Conservation (phyloP, 139 green algal genomes). For the Medakamo hakoo region DNA sequence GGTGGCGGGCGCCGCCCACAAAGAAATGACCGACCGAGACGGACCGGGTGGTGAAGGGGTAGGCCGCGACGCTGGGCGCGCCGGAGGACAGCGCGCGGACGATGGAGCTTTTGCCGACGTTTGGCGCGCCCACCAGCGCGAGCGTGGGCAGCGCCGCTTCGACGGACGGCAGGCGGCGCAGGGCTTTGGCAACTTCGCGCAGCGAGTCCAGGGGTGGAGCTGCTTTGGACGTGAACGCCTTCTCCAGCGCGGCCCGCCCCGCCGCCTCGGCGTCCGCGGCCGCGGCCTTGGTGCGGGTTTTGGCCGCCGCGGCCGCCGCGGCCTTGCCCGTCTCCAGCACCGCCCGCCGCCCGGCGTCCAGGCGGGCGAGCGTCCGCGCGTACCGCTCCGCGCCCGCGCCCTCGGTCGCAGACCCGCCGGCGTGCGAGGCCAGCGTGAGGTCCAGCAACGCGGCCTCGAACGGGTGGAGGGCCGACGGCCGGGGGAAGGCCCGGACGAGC, state of each 20-base stretch:
- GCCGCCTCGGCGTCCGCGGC: constrained; percentile 38
- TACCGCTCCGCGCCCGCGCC: constrained; percentile 40
- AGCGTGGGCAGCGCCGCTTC: constrained; percentile 61
- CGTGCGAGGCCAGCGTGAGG: too few species aligned
- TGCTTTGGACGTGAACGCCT: constrained; percentile 20
- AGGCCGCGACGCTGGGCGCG: constrained; percentile 81
- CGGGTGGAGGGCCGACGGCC: constrained; percentile 44
- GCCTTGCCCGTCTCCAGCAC: constrained; percentile 50
- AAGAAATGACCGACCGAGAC: constrained; percentile 98
- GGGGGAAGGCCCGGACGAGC: constrained; percentile 59
- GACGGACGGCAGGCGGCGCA: constrained; percentile 69
- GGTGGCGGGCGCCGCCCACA: constrained; percentile 50
- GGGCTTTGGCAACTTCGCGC: constrained; percentile 49
- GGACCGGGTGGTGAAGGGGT: constrained; percentile 92
- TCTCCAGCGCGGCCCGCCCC: constrained; percentile 42
- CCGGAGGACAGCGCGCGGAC: constrained; percentile 72
- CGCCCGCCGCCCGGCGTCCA: constrained; percentile 16
- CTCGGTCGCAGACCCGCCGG: too few species aligned
- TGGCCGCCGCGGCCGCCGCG: constrained; percentile 34
- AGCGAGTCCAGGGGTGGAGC: constrained; percentile 40
- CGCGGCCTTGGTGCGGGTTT: constrained; percentile 44
- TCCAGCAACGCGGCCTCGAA: constrained; percentile 83
- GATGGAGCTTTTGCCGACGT: constrained; percentile 89
- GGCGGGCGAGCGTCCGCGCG: constrained; percentile 24
- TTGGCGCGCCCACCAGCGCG: constrained; percentile 71